These are phyloP conservation scores for Anethum foeniculum DNA, from an alignment of 140 eudicot species.

Conservation along the genomic window DNA sequence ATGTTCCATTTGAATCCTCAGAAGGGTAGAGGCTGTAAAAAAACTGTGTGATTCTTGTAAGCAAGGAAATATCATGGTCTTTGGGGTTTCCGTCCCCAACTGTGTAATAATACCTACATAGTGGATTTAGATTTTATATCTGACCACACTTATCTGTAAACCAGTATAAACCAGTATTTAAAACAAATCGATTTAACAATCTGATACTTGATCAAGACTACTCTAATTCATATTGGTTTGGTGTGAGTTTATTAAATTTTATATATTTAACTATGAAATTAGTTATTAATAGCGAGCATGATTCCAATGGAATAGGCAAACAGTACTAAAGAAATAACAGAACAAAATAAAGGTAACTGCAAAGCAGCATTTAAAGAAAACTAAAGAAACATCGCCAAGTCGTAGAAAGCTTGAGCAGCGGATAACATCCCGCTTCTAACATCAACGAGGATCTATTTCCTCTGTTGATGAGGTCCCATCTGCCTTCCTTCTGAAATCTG, in stretches of 20 bases:
- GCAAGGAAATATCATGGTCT: slow-evolving; percentile 1
- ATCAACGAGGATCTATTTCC: not conserved
- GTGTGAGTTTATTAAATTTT: not conserved
- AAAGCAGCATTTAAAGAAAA: not conserved
- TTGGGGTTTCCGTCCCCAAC: not conserved
- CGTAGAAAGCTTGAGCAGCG: not conserved
- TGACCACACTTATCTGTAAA: slow-evolving; percentile 1
- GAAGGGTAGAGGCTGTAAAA: not conserved
- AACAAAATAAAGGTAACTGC: not conserved
- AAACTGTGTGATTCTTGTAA: not conserved
- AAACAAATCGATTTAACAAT: not conserved
- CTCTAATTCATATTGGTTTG: not conserved
- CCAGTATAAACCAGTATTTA: not conserved
- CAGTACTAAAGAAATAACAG: not conserved
- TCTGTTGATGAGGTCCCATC: not conserved
- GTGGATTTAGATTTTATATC: not conserved
- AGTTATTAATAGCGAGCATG: not conserved
- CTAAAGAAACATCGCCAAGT: not conserved
- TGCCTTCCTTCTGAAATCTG: not conserved
- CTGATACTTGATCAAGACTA: not conserved
- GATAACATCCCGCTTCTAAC: not conserved
- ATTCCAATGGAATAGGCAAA: not conserved
- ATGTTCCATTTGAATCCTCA: not conserved
- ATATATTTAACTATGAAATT: not conserved
- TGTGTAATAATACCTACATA: slow-evolving; percentile 3